Evolutionary conservation across 2,329 filamentous ascomycete genomes (phyloP).

Genomic region (Diplodia mutila): DNA sequence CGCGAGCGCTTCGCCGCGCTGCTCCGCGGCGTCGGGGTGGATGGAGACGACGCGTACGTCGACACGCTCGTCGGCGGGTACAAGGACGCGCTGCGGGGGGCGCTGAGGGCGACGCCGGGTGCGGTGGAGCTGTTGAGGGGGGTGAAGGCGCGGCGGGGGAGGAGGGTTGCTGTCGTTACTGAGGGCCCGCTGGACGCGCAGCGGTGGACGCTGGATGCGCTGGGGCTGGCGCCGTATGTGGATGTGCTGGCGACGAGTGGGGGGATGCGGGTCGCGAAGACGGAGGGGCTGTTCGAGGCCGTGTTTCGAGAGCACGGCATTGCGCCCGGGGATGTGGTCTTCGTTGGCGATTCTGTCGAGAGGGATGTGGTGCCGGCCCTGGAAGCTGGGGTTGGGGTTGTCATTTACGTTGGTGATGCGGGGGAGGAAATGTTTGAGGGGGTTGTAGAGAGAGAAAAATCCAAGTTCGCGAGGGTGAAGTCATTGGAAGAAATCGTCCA

Average conservation of each 20-base stretch:
- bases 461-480: too few species aligned
- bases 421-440: too few species aligned
- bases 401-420: too few species aligned
- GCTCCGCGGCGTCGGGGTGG: constrained; percentile 34
- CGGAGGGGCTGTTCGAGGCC: constrained; percentile 15
- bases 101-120: constrained; percentile 44
- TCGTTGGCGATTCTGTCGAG: constrained; percentile 30
- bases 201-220: constrained; percentile 46
- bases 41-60: constrained; percentile 30
- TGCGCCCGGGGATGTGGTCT: constrained; percentile 25
- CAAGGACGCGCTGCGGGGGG: constrained; percentile 35
- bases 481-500: too few species aligned
- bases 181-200: constrained; percentile 56
- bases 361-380: constrained; percentile 29
- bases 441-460: too few species aligned
- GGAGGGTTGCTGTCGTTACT: constrained; percentile 51
- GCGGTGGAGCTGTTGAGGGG: constrained; percentile 41
- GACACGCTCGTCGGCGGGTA: constrained; percentile 36
- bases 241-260: constrained; percentile 43
- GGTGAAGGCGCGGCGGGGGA: constrained; percentile 39
- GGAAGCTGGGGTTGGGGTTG: constrained; percentile 14
- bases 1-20: constrained; percentile 45
- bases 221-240: constrained; percentile 36
- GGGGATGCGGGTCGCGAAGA: constrained; percentile 37
- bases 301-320: not conserved